phyloP scores from a whole-genome alignment of 2,329 filamentous ascomycete species.

The Stachybotrys elegans region DNA sequence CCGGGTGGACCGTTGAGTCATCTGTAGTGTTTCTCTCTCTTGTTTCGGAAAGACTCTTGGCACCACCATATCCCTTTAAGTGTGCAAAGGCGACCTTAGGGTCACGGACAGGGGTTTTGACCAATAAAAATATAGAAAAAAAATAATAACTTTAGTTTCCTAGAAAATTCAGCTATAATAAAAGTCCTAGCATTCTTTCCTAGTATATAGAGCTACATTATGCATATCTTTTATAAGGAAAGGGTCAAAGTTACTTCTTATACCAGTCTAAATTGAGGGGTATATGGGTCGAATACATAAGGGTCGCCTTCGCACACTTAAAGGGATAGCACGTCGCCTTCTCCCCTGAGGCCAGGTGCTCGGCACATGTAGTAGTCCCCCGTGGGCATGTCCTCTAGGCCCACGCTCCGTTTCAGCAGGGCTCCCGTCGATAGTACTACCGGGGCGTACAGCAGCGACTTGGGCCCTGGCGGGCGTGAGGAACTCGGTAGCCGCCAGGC shows the following conservation, averaged over 20 bases:
- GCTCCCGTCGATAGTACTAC: slow-evolving; percentile 11
- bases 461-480: slow-evolving; percentile 47
- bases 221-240: too few species aligned
- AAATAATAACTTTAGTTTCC: too few species aligned
- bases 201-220: too few species aligned
- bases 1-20: slow-evolving; percentile 44
- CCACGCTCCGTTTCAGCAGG: slow-evolving; percentile 13
- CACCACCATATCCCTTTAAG: slow-evolving; percentile 14
- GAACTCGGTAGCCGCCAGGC: slow-evolving; percentile 33
- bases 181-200: too few species aligned
- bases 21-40: slow-evolving; percentile 33
- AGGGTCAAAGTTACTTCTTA: too few species aligned
- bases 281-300: too few species aligned
- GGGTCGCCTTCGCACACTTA: too few species aligned
- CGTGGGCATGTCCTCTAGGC: slow-evolving; percentile 19
- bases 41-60: slow-evolving; percentile 17
- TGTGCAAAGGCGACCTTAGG: too few species aligned
- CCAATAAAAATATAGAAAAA: too few species aligned
- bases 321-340: slow-evolving; percentile 27
- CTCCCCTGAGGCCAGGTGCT: slow-evolving; percentile 15
- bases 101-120: too few species aligned
- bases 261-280: too few species aligned
- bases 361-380: slow-evolving; percentile 30
- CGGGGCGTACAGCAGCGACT: slow-evolving; percentile 36
- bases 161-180: too few species aligned